Conservation (phyloP, 2,329 filamentous ascomycete genomes). For the Scedosporium aurantiacum region DNA sequence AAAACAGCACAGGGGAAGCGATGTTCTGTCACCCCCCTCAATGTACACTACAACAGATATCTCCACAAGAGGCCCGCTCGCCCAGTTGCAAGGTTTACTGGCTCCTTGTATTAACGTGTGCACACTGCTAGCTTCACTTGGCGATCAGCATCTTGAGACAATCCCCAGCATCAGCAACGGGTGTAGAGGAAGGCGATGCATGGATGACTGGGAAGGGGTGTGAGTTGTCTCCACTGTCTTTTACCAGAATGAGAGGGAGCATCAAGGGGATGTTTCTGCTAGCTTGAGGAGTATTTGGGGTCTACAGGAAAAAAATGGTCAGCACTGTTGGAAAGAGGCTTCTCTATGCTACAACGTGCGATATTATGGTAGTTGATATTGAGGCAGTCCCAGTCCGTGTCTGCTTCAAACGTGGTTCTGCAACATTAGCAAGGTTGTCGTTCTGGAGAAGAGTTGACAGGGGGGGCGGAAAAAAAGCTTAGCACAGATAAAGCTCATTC, state of each 20-base stretch:
- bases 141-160: background rate
- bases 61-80: too few relatives aligned
- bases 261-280: too few relatives aligned
- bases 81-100: background rate
- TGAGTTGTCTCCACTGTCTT: background rate
- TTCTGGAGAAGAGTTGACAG: background rate
- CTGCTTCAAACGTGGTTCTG: background rate
- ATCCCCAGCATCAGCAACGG: background rate
- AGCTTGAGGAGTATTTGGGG: too few relatives aligned
- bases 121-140: background rate
- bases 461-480: background rate
- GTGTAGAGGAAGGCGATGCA: background rate
- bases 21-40: background rate
- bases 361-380: background rate
- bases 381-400: background rate
- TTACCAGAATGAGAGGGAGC: background rate
- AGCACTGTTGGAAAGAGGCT: too few relatives aligned
- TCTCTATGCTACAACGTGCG: background rate
- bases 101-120: background rate
- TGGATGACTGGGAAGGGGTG: background rate
- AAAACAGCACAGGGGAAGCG: background rate
- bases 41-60: too few relatives aligned
- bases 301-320: too few relatives aligned
- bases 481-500: background rate
- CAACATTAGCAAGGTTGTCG: background rate